Evolutionary conservation across 129 eudicot genomes (phyloP).

Genomic region (Centella asiatica): DNA sequence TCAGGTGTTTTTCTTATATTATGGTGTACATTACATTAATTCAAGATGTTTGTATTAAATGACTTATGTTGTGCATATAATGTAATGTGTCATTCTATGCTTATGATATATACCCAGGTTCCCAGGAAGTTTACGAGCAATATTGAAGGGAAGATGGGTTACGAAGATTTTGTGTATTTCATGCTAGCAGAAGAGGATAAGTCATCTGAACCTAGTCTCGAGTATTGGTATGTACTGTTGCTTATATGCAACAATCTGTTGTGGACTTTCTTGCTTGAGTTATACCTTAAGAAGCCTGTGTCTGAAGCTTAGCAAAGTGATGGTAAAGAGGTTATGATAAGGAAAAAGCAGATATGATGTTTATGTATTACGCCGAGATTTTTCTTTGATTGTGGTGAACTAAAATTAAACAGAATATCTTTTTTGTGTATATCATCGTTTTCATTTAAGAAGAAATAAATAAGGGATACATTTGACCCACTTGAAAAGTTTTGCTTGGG

Average conservation of each 20-base stretch:
- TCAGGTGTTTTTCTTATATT: conserved; percentile 31
- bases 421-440: no score
- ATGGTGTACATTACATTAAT: not conserved
- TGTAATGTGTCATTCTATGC: conserved; percentile 11
- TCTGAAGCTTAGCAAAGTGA: not conserved
- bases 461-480: no score
- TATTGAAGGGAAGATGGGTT: conserved; percentile 74
- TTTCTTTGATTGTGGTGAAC: no score
- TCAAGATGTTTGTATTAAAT: no score
- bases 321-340: not conserved
- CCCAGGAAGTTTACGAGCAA: conserved; percentile 58
- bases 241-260: not conserved
- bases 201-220: conserved; percentile 76
- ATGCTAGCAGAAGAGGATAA: conserved; percentile 67
- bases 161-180: conserved; percentile 72
- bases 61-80: no score
- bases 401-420: no score
- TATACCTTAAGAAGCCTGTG: not conserved
- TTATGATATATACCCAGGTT: conserved; percentile 26
- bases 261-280: not conserved
- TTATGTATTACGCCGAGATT: no score
- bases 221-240: conserved; percentile 47
- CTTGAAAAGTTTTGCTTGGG: no score
- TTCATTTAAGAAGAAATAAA: no score
- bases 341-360: not conserved